Conservation (phyloP, 768 basidiomycete species). For the Agrocybe pediades region DNA sequence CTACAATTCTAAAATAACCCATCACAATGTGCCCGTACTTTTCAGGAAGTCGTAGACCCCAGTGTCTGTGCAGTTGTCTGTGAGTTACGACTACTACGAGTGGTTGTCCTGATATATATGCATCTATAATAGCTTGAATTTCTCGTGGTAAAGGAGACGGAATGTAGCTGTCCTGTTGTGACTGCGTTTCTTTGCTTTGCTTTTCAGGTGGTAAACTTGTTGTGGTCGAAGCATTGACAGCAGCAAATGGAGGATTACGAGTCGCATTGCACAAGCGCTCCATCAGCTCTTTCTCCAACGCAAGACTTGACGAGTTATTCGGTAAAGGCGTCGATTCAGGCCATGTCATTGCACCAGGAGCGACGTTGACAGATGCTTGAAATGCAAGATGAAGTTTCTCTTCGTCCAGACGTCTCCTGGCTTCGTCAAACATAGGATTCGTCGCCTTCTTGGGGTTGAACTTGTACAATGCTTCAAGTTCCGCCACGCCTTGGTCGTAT, state of each 20-base stretch:
- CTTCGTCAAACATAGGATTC: too few species aligned
- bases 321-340: too few species aligned
- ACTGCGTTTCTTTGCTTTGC: background rate
- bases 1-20: conserved; percentile 47
- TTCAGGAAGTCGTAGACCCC: conserved; percentile 29
- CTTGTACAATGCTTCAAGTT: background rate
- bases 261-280: too few species aligned
- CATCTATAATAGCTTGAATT: conserved; percentile 41
- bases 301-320: too few species aligned
- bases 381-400: too few species aligned
- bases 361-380: too few species aligned
- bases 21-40: conserved; percentile 45
- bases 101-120: conserved; percentile 38
- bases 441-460: too few species aligned
- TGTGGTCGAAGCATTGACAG: too few species aligned
- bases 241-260: too few species aligned
- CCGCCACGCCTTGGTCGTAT: background rate
- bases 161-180: conserved; percentile 2
- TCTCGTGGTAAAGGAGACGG: conserved; percentile 42
- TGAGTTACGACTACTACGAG: conserved; percentile 41
- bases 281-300: too few species aligned
- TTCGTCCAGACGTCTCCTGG: too few species aligned
- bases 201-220: background rate
- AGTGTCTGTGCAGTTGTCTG: conserved; percentile 23
- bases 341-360: too few species aligned